Evolutionary conservation across 2,329 filamentous ascomycete genomes (phyloP).

Genomic region (Pseudophaeomoniella oleicola): DNA sequence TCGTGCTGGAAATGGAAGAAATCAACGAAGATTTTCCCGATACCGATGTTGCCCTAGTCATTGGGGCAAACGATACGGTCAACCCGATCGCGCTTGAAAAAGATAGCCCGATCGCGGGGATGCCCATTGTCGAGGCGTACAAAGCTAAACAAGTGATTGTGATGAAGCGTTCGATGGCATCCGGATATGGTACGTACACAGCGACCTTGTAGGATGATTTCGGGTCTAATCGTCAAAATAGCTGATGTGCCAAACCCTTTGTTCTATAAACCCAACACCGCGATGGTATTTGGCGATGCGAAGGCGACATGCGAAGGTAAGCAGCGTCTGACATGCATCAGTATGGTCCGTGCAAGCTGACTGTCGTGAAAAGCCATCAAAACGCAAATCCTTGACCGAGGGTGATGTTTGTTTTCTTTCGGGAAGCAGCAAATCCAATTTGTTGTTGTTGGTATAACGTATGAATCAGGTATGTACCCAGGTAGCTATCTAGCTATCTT

Average conservation of each 20-base stretch:
- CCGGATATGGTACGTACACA: slow-evolving; percentile 80
- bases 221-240: too few species aligned
- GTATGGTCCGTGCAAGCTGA: too few species aligned
- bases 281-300: slow-evolving; percentile 87
- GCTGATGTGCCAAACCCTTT: slow-evolving; percentile 85
- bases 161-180: slow-evolving; percentile 85
- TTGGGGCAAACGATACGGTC: slow-evolving; percentile 85
- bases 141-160: slow-evolving; percentile 87
- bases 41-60: slow-evolving; percentile 75
- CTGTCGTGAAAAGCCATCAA: too few species aligned
- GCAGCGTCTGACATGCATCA: too few species aligned
- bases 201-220: slow-evolving; percentile 19
- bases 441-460: too few species aligned
- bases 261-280: slow-evolving; percentile 81
- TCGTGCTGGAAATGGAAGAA: slow-evolving; percentile 90
- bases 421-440: too few species aligned
- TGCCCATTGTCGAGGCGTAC: slow-evolving; percentile 86
- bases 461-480: too few species aligned
- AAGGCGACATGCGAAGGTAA: slow-evolving; percentile 69
- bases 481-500: too few species aligned
- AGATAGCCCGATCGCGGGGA: slow-evolving; percentile 72
- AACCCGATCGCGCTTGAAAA: slow-evolving; percentile 80
- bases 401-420: too few species aligned
- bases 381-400: too few species aligned
- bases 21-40: slow-evolving; percentile 85